Evolutionary conservation across 2,329 filamentous ascomycete genomes (phyloP), one percentile per base, ranked within the genome.

Genomic region (Penicillium sp.): DNA sequence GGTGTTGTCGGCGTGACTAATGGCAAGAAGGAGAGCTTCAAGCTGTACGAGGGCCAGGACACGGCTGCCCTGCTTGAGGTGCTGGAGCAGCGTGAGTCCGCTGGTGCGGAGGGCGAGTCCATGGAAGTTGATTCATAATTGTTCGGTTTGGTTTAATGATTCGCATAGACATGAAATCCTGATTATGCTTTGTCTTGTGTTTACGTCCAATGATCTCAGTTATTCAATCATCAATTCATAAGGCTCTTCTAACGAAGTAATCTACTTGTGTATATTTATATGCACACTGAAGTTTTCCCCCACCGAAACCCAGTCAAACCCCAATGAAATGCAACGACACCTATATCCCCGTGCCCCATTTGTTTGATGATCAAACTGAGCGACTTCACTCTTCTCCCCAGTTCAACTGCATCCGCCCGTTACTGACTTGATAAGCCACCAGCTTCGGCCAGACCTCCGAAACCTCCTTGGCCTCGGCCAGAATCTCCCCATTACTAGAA

Each of bases 1-100:
- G 92, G 90, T 36, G 82, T 97, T 58, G 89, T 92, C 22, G 92
- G 92, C 10, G 66, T 85, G 46, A 78, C 83, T 46, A 83, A 82
- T 74, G 77, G 68, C 45, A 79, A 77, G 64, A 63, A 88, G 31
- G 90, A 97, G 81, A 84, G 84, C 61, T 97, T 97, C 79, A 90
- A 89, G 80, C 81, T 96, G 63, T 94, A 89, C 69, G 94, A 99
- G 73, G 92, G 91, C 14, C 86, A 91, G 72, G 90, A 94, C 62
- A 87, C 97, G 59, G 86, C 88, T 73, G 86, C 86, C 62, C 92
- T 92, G 85, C 83, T 97, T 73, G 91, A 96, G 75, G 85, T 87
- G 53, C 73, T 73, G 78, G 83, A 78, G 75, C 73, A 63, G 67
- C 70, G 64, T 69, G 76, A 71, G 72, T 75, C 60, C 73, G 75